A percentile compares a stretch with the other conserved stretches of the same genome.
Conservation (phyloP, 169 alveolate genomes). For the Nephromyces sp. region DNA sequence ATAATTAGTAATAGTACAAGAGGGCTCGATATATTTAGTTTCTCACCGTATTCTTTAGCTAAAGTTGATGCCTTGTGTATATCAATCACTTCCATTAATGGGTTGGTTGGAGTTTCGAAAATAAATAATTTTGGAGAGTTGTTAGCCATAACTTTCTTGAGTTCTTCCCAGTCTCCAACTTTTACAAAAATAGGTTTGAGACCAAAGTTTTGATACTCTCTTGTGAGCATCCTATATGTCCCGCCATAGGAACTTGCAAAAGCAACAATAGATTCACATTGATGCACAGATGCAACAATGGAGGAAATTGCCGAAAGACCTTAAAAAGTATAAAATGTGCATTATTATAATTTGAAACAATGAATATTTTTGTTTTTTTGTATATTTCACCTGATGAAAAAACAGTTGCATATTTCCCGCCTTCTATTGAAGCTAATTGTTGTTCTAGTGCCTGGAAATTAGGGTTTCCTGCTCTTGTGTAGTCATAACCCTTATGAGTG, state of each 20-base stretch:
- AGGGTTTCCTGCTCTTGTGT: slow-evolving; percentile 52
- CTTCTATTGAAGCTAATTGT: slow-evolving; percentile 43
- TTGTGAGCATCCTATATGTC: slow-evolving; percentile 33
- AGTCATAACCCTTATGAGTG: slow-evolving; percentile 40
- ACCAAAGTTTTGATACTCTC: slow-evolving; percentile 19
- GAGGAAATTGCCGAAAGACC: not conserved
- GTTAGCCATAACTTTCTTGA: slow-evolving; percentile 40
- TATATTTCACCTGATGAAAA: slow-evolving; percentile 34
- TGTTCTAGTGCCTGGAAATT: slow-evolving; percentile 42
- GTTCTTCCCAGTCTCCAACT: slow-evolving; percentile 37
- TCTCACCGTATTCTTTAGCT: slow-evolving; percentile 26
- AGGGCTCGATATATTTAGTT: not conserved
- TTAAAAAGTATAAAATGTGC: too few species aligned
- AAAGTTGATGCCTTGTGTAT: slow-evolving; percentile 29
- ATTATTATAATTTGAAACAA: too few species aligned
- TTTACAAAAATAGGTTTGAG: slow-evolving; percentile 44
- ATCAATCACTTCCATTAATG: slow-evolving; percentile 44
- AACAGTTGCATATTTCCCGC: slow-evolving; percentile 35
- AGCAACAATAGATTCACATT: slow-evolving; percentile 38
- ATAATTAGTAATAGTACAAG: not conserved
- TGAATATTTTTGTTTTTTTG: too few species aligned
- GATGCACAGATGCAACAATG: slow-evolving; percentile 16
- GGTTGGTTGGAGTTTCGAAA: slow-evolving; percentile 56
- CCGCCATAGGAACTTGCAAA: slow-evolving; percentile 57
- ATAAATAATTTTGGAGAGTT: slow-evolving; percentile 42